Evolutionary conservation across 1,139 yeast species (phyloP).

Genomic region (Yamadazyma trypodendri): DNA sequence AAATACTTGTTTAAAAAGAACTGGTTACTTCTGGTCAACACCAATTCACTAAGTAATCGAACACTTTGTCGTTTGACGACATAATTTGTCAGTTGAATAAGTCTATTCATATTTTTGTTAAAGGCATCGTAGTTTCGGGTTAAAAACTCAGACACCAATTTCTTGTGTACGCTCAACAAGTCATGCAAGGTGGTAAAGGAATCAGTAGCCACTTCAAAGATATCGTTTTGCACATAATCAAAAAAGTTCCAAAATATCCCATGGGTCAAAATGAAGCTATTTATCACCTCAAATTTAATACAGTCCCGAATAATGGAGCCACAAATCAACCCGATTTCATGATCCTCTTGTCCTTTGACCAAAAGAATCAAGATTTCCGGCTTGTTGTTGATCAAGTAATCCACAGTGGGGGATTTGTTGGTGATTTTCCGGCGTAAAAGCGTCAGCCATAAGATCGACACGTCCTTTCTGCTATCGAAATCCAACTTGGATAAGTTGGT

Average conservation of each 20-base stretch:
- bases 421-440: slow-evolving; percentile 79
- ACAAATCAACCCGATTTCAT: slow-evolving; percentile 70
- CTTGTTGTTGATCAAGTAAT: slow-evolving; percentile 60
- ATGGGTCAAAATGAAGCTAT: slow-evolving; percentile 53
- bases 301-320: slow-evolving; percentile 87
- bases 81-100: slow-evolving; percentile 76
- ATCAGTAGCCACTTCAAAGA: slow-evolving; percentile 89
- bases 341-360: slow-evolving; percentile 66
- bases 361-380: slow-evolving; percentile 66
- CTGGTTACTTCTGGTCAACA: slow-evolving; percentile 73
- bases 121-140: slow-evolving; percentile 53
- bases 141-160: slow-evolving; percentile 69
- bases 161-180: slow-evolving; percentile 66
- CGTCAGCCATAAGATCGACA: slow-evolving; percentile 68
- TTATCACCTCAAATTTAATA: slow-evolving; percentile 72
- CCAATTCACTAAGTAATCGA: slow-evolving; percentile 70
- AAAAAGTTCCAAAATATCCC: slow-evolving; percentile 80
- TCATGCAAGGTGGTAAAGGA: slow-evolving; percentile 77
- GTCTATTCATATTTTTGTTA: slow-evolving; percentile 58
- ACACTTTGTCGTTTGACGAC: slow-evolving; percentile 92
- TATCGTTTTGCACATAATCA: slow-evolving; percentile 68
- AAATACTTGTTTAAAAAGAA: slow-evolving; percentile 74
- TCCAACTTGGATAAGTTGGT: slow-evolving; percentile 63
- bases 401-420: slow-evolving; percentile 80
- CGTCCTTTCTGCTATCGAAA: slow-evolving; percentile 88